phyloP scores from a whole-genome alignment of 2,329 filamentous ascomycete species.

The Cercospora citrullina region DNA sequence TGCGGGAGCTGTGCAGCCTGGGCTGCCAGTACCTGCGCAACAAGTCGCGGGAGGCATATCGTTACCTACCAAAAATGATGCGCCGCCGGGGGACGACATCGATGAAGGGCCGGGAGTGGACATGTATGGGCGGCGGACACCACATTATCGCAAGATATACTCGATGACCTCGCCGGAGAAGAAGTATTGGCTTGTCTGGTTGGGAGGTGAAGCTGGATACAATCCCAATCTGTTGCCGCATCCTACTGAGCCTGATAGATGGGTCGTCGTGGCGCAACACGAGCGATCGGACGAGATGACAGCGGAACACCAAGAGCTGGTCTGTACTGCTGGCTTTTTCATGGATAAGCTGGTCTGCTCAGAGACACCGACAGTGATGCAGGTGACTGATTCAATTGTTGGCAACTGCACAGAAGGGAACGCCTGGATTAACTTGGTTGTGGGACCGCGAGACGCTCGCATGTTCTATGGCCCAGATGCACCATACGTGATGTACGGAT shows the following conservation, averaged over 20 bases:
- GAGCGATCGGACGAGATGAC: constrained; percentile 27
- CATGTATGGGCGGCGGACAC: not conserved
- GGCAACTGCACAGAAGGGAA: constrained; percentile 51
- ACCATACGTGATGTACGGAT: constrained; percentile 57
- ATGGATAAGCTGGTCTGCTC: constrained; percentile 47
- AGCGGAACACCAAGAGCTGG: constrained; percentile 43
- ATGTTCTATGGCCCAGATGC: constrained; percentile 56
- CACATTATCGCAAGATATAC: constrained; percentile 15
- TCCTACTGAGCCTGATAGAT: constrained; percentile 50
- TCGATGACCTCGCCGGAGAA: constrained; percentile 50
- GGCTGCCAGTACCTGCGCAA: not conserved
- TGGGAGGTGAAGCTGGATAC: constrained; percentile 46
- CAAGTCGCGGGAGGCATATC: not conserved
- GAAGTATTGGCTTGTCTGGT: constrained; percentile 54
- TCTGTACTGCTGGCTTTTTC: constrained; percentile 54
- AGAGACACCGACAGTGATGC: constrained; percentile 45
- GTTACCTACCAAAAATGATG: not conserved
- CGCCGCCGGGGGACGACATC: not conserved
- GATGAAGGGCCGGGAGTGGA: constrained; percentile 6
- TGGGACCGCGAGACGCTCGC: constrained; percentile 60
- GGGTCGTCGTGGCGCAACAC: constrained; percentile 48
- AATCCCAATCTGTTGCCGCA: constrained; percentile 63
- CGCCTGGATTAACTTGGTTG: constrained; percentile 46
- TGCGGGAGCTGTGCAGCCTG: not conserved
- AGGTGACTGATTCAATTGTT: constrained; percentile 49